These are phyloP conservation scores for Globisporangium nunn DNA, from an alignment of 352 stramenopile genomes.

Conservation along the genomic window DNA sequence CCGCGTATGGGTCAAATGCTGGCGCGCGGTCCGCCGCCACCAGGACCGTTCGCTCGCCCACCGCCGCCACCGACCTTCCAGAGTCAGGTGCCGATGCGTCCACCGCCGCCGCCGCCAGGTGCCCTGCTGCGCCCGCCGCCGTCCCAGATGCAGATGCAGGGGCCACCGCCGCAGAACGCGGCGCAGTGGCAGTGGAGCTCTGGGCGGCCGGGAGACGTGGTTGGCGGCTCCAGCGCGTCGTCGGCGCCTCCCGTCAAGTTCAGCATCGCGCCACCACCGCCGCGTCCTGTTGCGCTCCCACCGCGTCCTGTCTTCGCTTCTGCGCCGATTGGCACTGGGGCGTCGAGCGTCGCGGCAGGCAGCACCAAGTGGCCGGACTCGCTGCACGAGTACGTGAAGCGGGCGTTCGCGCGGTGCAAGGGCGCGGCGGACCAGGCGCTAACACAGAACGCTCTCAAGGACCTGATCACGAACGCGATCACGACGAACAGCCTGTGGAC, in stretches of 20 bases:
- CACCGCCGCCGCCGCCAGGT: conserved; percentile 1
- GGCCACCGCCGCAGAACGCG: conserved; percentile 10
- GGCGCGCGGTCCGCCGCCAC: conserved; percentile 7
- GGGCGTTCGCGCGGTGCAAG: conserved; percentile 74
- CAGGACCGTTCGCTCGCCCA: conserved; percentile 8
- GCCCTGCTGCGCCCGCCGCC: conserved; percentile 6
- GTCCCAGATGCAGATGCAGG: conserved; percentile 12
- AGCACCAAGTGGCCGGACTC: conserved; percentile 78
- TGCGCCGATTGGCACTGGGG: conserved; percentile 8
- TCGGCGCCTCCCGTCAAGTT: conserved; percentile 42
- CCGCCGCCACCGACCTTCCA: conserved; percentile 7
- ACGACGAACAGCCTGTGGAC: conserved; percentile 82
- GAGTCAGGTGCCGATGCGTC: conserved; percentile 1
- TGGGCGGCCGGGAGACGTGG: conserved; percentile 12
- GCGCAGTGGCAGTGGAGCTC: conserved; percentile 70
- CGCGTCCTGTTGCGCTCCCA: conserved; percentile 11
- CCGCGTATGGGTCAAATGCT: conserved; percentile 20
- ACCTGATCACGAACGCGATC: conserved; percentile 79
- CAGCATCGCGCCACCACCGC: conserved; percentile 17
- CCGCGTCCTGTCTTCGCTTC: conserved; percentile 10
- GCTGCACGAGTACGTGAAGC: conserved; percentile 84
- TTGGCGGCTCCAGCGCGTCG: conserved; percentile 2
- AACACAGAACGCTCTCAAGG: conserved; percentile 76
- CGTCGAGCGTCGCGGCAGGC: conserved; percentile 11
- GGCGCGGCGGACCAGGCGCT: conserved; percentile 65